Base-by-base conservation (phyloP, 208 protist genomes). In the Trypanosoma conorhini region DNA sequence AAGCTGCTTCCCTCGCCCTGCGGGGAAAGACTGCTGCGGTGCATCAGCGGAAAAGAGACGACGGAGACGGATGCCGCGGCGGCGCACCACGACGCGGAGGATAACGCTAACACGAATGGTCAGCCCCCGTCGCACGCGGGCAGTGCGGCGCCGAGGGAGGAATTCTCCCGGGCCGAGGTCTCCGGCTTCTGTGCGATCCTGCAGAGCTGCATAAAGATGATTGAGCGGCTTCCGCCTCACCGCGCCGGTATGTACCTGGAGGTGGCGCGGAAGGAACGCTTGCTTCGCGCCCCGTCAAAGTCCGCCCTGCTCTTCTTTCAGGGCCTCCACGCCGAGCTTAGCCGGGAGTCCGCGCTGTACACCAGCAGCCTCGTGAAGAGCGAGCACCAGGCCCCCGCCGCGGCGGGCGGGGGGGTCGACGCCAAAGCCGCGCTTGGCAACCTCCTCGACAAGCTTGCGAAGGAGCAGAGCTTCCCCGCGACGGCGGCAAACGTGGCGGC, bases 161-260 rank as follows among this genome's bases (percentile, higher is more conserved):
- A 30, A 26, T 77, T 71, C 30, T 76, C 67, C 13, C 31, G 58
- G 3, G 54, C 54, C 28, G 79, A 95, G 79, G 77, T 82, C 26
- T 68, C 70, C 21, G 57, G 68, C 19, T 88, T 88, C 54, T 71
- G 66, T n/a, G 68, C 80, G 15, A 77, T 79, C 35, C 69, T 95
- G 60, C 84, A 88, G 40, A 72, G 70, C 44, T 91, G 82, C 48
- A 55, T 78, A 30, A 77, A 77, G 9, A 70, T 89, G 64, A 72
- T 95, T 72, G 87, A 92, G 73, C 57, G 66, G 10, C 83, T 95
- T 31, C 86, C 83, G 9, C 31, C 73, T 24, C 57, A 77, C 5
- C 73, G 81, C 9, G 77, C 76, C 13, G 56, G 67, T n/a, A 67
- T 81, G 62, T 95, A 92, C 68, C 19, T 83, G 0, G 81, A 86